Evolutionary conservation across 2,329 filamentous ascomycete species (phyloP), one percentile per base, ranked within the genome.

Genomic region (Sporothrix euskadiensis): DNA sequence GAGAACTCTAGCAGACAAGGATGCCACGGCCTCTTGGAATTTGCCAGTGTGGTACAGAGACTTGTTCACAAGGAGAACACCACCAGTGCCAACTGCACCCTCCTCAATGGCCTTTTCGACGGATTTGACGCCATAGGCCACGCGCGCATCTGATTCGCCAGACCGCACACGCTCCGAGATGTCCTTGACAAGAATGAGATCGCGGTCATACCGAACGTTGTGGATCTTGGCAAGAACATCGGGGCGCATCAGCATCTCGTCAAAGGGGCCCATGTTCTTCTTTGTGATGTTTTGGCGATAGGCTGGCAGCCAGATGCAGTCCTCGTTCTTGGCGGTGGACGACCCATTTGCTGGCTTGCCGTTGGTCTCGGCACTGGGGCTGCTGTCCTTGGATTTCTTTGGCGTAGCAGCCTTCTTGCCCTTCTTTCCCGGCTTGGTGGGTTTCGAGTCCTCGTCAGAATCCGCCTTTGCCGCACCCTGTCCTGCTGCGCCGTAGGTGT

Each of bases 161-260:
- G 16, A 16, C 14, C 63, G 63, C 41, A 66, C 44, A 9, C 63
- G 41, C 22, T 66, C 63, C 63, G 47, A 22, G n/a, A 66, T 41
- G 41, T 49, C 41, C 16, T 30, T 26, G 12, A 66, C 63, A 30
- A 66, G 41, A 30, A 22, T n/a, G 41, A 49, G 44, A 7, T 47
- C 63, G 41, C 44, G n/a, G 63, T 49, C 63, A 22, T 49, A 66
- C 14, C 63, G 63, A 7, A 66, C 63, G 6, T 66, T 49, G 63
- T 66, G 63, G 12, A 66, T 49, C 41, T 49, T 47, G 26, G 63
- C 26, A 12, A 66, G 63, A 41, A 66, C 63, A 9, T 66, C 63
- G 16, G 44, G 22, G 26, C 63, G 63, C 63, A 66, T 66, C 14
- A 49, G 16, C 63, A 66, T 66, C 63, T 66, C 63, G 41, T 66